Base-by-base conservation (phyloP, 1,139 yeast species). In the Saccharomycopsis crataegensis region DNA sequence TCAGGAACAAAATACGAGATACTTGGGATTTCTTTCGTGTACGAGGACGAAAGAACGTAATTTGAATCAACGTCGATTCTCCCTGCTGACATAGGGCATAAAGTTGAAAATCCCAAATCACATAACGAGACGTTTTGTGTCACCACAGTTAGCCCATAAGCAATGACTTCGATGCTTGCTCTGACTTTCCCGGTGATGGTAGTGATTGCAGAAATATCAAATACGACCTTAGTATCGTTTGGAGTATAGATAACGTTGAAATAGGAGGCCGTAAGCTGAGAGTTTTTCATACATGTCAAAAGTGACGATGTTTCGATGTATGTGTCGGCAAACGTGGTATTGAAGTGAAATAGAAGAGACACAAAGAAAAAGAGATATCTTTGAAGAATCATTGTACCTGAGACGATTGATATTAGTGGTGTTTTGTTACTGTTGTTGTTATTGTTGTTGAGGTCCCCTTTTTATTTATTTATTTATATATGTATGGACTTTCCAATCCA, bases 1-100 rank as follows among this genome's bases (percentile, higher is more conserved):
- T 93, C 96, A 0, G 99, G 99, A 52, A 93, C 79, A 1, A 94
- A 83, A 69, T 81, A 93, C 2, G 96, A 96, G 37, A 93, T 74
- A 7, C 83, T 78, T 0, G 99, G 99, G 57, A 93, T 78, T 57
- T 77, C 67, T 11, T 70, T 65, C 1, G 79, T 70, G 56, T 84
- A 67, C 50, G 70, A 67, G 8, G 64, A 58, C 34, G 73, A 61
- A 34, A 91, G 63, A 11, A 65, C 58, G 62, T 82, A 78, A 40
- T 76, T 69, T 48, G 86, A 77, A 52, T 73, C 67, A 50, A 90
- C 75, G 61, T 87, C 94, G 62, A 93, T 79, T 69, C 91, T 91
- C 45, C 99, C 98, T 3, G 96, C 80, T 32, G 82, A 68, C 59
- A 93, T 75, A 7, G 98, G 99, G 73, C 99, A 94, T 45, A 85